phyloP scores from a whole-genome alignment of 768 basidiomycete genomes.

The Agaricus blazei region DNA sequence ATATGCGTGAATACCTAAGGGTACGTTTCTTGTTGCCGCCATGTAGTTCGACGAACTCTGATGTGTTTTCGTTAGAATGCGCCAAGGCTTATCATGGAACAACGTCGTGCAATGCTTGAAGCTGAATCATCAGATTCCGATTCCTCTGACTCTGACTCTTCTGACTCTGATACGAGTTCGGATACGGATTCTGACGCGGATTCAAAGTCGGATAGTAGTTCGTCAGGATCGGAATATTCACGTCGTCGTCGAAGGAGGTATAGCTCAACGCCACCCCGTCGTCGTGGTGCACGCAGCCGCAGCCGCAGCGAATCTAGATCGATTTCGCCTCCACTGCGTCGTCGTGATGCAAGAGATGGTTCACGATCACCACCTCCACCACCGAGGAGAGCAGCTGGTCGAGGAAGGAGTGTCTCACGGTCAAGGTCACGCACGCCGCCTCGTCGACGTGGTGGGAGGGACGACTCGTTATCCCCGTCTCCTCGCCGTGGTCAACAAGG shows the following conservation, averaged over 20 bases:
- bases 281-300: neutral
- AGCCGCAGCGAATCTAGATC: conserved; percentile 4
- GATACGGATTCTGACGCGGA: conserved; percentile 6
- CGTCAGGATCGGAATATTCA: conserved; percentile 5
- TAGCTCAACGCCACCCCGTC: conserved; percentile 19
- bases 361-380: conserved; percentile 22
- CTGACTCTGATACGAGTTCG: conserved; percentile 12
- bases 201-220: conserved; percentile 13
- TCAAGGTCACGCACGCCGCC: conserved; percentile 15
- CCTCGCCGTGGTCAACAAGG: conserved; percentile 5
- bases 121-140: conserved; percentile 49
- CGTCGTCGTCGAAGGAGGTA: conserved; percentile 20
- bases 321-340: conserved; percentile 17
- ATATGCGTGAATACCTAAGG: conserved; percentile 95
- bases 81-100: conserved; percentile 89
- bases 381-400: conserved; percentile 12
- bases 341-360: conserved; percentile 14
- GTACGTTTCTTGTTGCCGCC: conserved; percentile 34
- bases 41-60: neutral
- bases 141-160: conserved; percentile 26
- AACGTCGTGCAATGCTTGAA: conserved; percentile 83
- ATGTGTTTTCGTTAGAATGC: conserved; percentile 62
- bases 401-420: conserved; percentile 16
- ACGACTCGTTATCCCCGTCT: conserved; percentile 7
- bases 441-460: conserved; percentile 15